Evolutionary conservation across 2,329 filamentous ascomycete genomes (phyloP).

Genomic region (Dactylellina cionopaga): DNA sequence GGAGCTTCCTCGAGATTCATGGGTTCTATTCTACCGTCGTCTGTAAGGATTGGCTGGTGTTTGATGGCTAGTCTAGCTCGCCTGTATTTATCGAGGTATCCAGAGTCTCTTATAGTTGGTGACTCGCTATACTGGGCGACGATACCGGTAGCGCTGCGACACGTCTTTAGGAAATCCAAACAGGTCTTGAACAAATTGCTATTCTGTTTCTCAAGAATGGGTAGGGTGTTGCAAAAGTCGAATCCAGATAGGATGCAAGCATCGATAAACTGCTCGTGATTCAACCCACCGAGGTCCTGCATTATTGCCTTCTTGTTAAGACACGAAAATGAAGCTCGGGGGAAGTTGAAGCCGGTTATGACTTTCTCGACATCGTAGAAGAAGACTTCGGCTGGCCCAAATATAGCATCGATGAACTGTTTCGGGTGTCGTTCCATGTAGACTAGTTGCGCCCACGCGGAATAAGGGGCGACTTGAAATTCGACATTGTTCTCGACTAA

Average conservation of each 20-base stretch:
- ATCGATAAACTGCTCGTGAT: slow-evolving; percentile 79
- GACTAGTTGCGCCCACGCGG: slow-evolving; percentile 57
- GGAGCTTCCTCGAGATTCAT: slow-evolving; percentile 79
- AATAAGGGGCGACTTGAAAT: slow-evolving; percentile 57
- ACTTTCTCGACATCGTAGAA: slow-evolving; percentile 58
- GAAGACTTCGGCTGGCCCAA: slow-evolving; percentile 56
- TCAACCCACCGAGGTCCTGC: slow-evolving; percentile 71
- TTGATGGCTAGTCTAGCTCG: slow-evolving; percentile 85
- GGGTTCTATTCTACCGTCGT: slow-evolving; percentile 79
- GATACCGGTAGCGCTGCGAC: slow-evolving; percentile 75
- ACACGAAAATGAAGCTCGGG: slow-evolving; percentile 72
- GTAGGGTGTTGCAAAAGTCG: slow-evolving; percentile 80
- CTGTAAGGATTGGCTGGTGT: slow-evolving; percentile 84
- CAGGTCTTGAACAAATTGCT: slow-evolving; percentile 75
- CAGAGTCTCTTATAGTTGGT: slow-evolving; percentile 73
- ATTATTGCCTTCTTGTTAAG: slow-evolving; percentile 75
- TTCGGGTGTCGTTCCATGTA: slow-evolving; percentile 56
- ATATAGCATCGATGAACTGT: slow-evolving; percentile 58
- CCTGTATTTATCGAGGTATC: slow-evolving; percentile 86
- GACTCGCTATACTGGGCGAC: slow-evolving; percentile 84
- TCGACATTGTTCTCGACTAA: slow-evolving; percentile 55
- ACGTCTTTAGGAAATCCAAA: slow-evolving; percentile 75
- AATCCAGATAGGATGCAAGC: slow-evolving; percentile 84
- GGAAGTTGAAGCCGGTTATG: slow-evolving; percentile 71
- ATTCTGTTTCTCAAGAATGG: slow-evolving; percentile 72